Percentiles rank a stretch among this genome's conserved stretches.
Evolutionary conservation across 2,329 filamentous ascomycete species (phyloP).

Genomic region (Pestalotiopsis sp.): DNA sequence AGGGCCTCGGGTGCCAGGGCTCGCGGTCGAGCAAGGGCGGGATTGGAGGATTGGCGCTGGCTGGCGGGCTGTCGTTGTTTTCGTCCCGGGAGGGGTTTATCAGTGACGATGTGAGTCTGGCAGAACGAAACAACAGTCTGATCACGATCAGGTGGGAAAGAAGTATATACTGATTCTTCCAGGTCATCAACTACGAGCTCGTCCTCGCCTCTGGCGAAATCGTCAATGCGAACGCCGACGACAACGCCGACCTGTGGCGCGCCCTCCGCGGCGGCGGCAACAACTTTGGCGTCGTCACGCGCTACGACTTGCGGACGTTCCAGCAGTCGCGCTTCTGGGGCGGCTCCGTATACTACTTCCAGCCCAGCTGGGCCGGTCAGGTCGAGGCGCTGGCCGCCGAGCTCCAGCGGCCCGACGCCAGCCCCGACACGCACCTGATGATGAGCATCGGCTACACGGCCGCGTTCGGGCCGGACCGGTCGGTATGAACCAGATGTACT

Average conservation of each 20-base stretch:
- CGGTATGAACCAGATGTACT: neutral
- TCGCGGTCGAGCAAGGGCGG: neutral
- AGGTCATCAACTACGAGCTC: neutral
- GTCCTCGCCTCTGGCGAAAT: neutral
- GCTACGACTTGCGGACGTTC: neutral
- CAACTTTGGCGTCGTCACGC: constrained; percentile 3
- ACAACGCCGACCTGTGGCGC: neutral
- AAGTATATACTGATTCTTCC: no score
- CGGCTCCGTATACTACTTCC: neutral
- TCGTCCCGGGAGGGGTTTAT: neutral
- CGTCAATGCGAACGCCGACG: neutral
- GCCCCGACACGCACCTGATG: neutral
- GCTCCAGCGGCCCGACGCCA: neutral
- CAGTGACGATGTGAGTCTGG: neutral
- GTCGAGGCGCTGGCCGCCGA: neutral
- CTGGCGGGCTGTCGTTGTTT: neutral
- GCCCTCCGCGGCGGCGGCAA: neutral
- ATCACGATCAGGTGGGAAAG: no score
- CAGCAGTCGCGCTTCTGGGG: neutral
- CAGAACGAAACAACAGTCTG: no score
- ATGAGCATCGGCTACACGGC: neutral
- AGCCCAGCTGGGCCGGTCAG: neutral
- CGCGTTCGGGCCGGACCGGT: neutral
- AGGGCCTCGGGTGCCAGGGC: neutral
- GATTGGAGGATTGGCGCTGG: neutral